Evolutionary conservation across 164 flowering plant genomes (phyloP).

Genomic region (Chimonanthus praecox): DNA sequence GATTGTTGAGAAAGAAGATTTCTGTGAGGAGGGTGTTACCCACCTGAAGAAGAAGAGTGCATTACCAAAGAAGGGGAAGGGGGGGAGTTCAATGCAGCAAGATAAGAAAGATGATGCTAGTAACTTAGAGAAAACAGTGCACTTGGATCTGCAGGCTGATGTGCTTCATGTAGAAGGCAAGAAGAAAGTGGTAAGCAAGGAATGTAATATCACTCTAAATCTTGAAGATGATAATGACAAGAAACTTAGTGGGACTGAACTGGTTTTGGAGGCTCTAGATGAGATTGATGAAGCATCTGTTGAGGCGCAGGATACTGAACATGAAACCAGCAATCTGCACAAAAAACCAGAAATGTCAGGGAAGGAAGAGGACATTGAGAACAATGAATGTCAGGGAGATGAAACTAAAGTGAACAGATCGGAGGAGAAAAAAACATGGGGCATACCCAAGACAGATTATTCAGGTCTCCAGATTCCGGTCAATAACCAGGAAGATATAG

Average conservation of each 20-base stretch:
- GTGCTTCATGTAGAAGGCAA: background rate
- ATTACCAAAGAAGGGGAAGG: background rate
- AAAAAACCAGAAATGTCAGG: background rate
- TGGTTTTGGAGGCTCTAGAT: background rate
- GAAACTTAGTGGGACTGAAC: background rate
- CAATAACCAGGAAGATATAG: background rate
- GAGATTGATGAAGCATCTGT: background rate
- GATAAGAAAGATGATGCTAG: background rate
- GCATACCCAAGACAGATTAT: too few relatives aligned
- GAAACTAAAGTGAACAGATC: background rate
- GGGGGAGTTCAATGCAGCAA: background rate
- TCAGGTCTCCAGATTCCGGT: background rate
- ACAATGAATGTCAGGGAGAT: background rate
- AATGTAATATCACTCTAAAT: background rate
- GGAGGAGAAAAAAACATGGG: background rate
- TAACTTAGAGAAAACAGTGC: background rate
- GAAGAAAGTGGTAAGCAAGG: background rate
- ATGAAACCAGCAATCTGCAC: background rate
- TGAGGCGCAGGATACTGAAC: background rate
- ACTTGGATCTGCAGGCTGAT: constrained; percentile 3
- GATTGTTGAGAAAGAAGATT: background rate
- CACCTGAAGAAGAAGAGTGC: background rate
- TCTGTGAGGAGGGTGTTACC: background rate
- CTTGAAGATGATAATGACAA: background rate
- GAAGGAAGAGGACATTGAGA: background rate